Evolutionary conservation across 2,329 filamentous ascomycete species (phyloP).

Genomic region (Colletotrichum abscissum): DNA sequence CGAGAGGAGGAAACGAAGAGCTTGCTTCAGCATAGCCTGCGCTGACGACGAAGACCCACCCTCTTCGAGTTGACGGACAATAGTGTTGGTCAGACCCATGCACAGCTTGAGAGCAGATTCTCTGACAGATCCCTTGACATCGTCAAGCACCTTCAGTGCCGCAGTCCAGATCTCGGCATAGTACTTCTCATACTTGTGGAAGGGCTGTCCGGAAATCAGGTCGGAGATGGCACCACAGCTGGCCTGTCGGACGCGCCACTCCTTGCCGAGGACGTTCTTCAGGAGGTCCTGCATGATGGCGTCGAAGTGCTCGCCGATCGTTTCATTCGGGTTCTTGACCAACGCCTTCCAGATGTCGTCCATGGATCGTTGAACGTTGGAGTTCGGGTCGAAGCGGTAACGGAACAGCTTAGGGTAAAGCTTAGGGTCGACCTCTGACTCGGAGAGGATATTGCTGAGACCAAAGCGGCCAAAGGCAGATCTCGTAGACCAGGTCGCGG

Average conservation of each 20-base stretch:
- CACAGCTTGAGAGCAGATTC: conserved; percentile 84
- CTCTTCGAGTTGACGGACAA: conserved; percentile 87
- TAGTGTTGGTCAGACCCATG: conserved; percentile 83
- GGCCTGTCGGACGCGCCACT: conserved; percentile 94
- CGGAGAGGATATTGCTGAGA: conserved; percentile 89
- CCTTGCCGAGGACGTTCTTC: conserved; percentile 85
- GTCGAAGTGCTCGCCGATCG: conserved; percentile 85
- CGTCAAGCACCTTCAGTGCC: conserved; percentile 91
- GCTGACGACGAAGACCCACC: conserved; percentile 78
- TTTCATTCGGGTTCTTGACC: conserved; percentile 86
- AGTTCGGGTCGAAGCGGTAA: conserved; percentile 94
- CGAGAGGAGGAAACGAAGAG: conserved; percentile 90
- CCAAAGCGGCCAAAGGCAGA: conserved; percentile 96
- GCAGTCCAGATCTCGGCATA: conserved; percentile 87
- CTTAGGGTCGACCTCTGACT: conserved; percentile 89
- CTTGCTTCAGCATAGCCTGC: conserved; percentile 83
- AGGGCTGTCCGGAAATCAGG: conserved; percentile 83
- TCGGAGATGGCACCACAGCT: conserved; percentile 92
- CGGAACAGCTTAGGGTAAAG: conserved; percentile 95
- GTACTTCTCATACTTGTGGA: conserved; percentile 83
- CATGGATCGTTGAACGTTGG: conserved; percentile 94
- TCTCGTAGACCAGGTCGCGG: conserved; percentile 96
- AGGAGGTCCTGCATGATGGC: conserved; percentile 90
- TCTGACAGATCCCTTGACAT: conserved; percentile 93
- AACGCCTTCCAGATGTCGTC: conserved; percentile 96